Evolutionary conservation across 306 rosid genomes (phyloP).

Genomic region (Cyamopsis tetragonoloba): DNA sequence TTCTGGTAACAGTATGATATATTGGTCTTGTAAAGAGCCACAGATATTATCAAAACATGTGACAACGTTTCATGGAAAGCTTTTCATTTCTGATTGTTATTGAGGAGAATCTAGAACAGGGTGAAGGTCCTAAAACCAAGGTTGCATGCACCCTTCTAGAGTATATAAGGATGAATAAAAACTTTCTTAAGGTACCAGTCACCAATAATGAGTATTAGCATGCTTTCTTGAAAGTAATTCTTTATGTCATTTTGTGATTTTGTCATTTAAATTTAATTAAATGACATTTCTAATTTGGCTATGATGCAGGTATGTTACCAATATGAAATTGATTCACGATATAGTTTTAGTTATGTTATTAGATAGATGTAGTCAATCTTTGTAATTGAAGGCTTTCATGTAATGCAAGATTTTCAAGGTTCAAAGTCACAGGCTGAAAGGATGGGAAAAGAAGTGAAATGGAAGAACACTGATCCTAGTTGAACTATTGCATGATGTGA

Average conservation of each 20-base stretch:
- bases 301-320: background rate
- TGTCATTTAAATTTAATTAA: background rate
- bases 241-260: too few species aligned
- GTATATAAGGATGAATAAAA: background rate
- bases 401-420: too few species aligned
- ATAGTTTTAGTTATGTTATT: background rate
- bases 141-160: background rate
- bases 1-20: background rate
- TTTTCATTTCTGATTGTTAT: background rate
- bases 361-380: too few species aligned
- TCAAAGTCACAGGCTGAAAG: background rate
- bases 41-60: background rate
- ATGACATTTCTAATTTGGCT: background rate
- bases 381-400: background rate
- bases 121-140: background rate
- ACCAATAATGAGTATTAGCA: background rate
- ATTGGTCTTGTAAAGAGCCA: background rate
- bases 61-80: background rate
- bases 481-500: background rate
- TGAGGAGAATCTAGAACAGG: background rate
- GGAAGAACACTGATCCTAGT: background rate
- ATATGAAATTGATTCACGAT: background rate
- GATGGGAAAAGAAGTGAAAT: background rate
- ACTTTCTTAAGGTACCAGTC: background rate
- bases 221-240: background rate